These are phyloP conservation scores for Aspergillus oerlinghausenensis DNA, from an alignment of 2,329 filamentous ascomycete species.

Conservation along the genomic window DNA sequence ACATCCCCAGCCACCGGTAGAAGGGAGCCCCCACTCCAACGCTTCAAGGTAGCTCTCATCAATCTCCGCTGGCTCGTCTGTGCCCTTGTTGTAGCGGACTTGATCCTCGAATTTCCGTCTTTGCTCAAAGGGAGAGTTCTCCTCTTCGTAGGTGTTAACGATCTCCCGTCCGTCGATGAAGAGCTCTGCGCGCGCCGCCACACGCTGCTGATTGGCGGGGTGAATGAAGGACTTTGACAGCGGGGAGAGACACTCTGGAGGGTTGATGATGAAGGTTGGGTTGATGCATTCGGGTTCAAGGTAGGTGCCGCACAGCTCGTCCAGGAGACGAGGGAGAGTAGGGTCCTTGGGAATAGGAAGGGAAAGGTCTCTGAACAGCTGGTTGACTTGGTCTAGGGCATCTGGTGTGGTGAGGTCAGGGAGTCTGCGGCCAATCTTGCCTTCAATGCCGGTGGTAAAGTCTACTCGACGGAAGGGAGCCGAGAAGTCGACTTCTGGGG, in stretches of 20 bases:
- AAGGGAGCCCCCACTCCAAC: conserved; percentile 84
- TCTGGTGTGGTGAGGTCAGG: conserved; percentile 55
- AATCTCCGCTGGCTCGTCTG: conserved; percentile 46
- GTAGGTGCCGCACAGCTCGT: conserved; percentile 69
- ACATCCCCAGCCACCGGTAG: conserved; percentile 94
- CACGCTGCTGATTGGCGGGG: conserved; percentile 61
- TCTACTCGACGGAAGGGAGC: conserved; percentile 62
- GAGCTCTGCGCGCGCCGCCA: conserved; percentile 79
- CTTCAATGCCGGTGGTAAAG: conserved; percentile 76
- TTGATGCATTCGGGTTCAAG: conserved; percentile 70
- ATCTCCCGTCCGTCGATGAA: conserved; percentile 78
- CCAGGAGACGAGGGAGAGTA: conserved; percentile 68
- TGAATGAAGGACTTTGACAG: conserved; percentile 82
- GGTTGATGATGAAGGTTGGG: conserved; percentile 83
- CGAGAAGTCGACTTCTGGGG: conserved; percentile 55
- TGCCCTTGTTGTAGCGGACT: conserved; percentile 43
- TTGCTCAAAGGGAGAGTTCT: conserved; percentile 88
- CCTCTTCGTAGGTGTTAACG: conserved; percentile 97
- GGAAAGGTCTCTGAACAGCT: conserved; percentile 49
- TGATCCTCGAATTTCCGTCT: conserved; percentile 72
- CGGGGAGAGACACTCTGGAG: conserved; percentile 86
- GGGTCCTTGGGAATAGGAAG: conserved; percentile 49
- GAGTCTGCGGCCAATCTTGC: conserved; percentile 59
- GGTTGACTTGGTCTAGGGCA: conserved; percentile 56
- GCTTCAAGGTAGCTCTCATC: conserved; percentile 83